Evolutionary conservation across 139 green algal species (phyloP).

Genomic region (Chlamydomonas incerta): DNA sequence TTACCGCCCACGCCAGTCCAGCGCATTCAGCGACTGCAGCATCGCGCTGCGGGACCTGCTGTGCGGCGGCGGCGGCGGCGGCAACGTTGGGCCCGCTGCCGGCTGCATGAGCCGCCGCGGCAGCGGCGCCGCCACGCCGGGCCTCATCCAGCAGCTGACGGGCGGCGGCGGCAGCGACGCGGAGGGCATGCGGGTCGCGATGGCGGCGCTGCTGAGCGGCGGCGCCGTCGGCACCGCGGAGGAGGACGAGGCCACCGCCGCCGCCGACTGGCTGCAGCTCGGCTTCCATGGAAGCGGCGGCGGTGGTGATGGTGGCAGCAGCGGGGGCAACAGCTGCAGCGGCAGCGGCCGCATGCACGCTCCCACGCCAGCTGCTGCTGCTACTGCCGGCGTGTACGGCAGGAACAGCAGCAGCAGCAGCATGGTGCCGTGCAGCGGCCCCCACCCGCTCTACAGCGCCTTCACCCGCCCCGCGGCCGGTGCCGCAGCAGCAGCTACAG

Average conservation of each 20-base stretch:
- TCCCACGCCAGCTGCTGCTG: too few relatives aligned
- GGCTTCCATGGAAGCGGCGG: neutral
- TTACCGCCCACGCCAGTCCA: neutral
- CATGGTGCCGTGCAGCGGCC: neutral
- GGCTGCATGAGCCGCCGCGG: too few relatives aligned
- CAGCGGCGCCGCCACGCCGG: neutral
- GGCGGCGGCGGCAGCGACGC: neutral
- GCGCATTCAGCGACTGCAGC: slow-evolving; percentile 29
- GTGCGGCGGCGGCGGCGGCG: neutral
- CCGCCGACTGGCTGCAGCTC: neutral
- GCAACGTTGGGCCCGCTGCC: neutral
- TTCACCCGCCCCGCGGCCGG: neutral
- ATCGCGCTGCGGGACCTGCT: neutral
- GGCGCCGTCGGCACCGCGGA: neutral
- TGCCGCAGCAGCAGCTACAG: too few relatives aligned
- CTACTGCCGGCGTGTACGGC: neutral
- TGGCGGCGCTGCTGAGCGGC: slow-evolving; percentile 16
- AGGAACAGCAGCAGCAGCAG: neutral
- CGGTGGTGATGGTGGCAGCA: neutral
- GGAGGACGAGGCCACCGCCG: neutral
- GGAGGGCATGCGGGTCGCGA: slow-evolving; percentile 9
- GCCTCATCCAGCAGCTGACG: neutral
- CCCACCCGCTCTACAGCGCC: neutral
- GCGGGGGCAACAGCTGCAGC: neutral
- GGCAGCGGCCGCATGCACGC: too few relatives aligned